Conservation (phyloP, 2,329 filamentous ascomycete species). For the Colletotrichum musicola region DNA sequence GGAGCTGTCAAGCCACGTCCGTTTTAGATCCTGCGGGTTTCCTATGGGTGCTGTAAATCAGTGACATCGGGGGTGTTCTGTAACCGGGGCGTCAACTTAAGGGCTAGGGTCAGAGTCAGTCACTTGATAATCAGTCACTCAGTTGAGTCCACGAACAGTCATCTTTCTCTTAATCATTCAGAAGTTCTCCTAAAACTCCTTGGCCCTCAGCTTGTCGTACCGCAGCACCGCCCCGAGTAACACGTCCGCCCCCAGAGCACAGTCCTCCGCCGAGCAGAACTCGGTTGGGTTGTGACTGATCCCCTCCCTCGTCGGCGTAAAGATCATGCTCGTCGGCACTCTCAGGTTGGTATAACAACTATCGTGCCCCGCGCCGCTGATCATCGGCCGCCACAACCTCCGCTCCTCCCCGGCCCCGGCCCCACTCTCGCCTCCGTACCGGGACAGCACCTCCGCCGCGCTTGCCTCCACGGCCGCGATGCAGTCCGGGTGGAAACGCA, state of each 20-base stretch:
- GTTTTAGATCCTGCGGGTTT: background rate
- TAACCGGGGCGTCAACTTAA: too few relatives aligned
- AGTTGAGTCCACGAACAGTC: background rate
- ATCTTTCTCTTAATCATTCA: too few relatives aligned
- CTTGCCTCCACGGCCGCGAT: slow-evolving; percentile 72
- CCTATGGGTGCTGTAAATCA: background rate
- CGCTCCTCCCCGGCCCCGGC: too few relatives aligned
- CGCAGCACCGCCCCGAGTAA: slow-evolving; percentile 39
- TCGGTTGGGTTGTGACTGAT: slow-evolving; percentile 74
- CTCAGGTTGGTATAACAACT: slow-evolving; percentile 70
- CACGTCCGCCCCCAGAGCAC: slow-evolving; percentile 44
- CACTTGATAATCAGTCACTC: background rate
- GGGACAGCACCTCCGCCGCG: slow-evolving; percentile 65
- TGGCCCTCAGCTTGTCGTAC: slow-evolving; percentile 33
- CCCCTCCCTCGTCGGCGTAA: slow-evolving; percentile 72
- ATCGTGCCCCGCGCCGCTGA: slow-evolving; percentile 58
- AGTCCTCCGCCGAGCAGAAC: slow-evolving; percentile 71
- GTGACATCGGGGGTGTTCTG: background rate
- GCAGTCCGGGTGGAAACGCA: slow-evolving; percentile 76
- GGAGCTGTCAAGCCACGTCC: background rate
- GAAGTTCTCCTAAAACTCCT: background rate
- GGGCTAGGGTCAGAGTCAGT: background rate
- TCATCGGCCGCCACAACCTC: slow-evolving; percentile 47
- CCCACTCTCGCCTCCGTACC: slow-evolving; percentile 54
- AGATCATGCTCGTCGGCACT: slow-evolving; percentile 75